phyloP scores from a whole-genome alignment of 2,329 filamentous ascomycete species.

The Monosporascus sp. region DNA sequence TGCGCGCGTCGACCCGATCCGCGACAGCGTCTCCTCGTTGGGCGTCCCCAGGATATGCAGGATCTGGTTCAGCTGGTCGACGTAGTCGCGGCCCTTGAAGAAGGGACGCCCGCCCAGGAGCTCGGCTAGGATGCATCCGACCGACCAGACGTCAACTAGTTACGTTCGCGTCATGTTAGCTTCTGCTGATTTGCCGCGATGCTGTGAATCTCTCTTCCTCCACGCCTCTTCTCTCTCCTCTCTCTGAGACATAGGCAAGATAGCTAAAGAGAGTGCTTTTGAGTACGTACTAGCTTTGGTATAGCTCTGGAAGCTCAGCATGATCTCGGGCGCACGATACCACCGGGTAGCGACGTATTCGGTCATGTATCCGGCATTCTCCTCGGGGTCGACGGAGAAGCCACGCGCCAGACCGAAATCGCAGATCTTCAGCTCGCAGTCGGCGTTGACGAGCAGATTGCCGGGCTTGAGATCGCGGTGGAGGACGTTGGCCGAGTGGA shows the following conservation, averaged over 20 bases:
- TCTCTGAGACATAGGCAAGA: slow-evolving; percentile 2
- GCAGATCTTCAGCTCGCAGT: slow-evolving; percentile 98
- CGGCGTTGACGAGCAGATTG: slow-evolving; percentile 94
- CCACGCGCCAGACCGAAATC: slow-evolving; percentile 96
- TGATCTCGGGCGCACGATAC: slow-evolving; percentile 94
- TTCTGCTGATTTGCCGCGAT: neutral
- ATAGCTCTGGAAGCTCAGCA: slow-evolving; percentile 99
- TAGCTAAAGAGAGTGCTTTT: neutral
- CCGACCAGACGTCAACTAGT: slow-evolving; percentile 96
- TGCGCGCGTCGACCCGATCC: slow-evolving; percentile 90
- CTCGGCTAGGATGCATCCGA: slow-evolving; percentile 95
- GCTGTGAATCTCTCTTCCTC: no score
- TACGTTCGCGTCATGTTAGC: slow-evolving; percentile 3
- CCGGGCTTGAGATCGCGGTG: slow-evolving; percentile 97
- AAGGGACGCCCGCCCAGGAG: slow-evolving; percentile 93
- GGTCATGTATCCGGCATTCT: slow-evolving; percentile 99
- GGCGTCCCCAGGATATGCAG: slow-evolving; percentile 96
- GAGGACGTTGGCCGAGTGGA: slow-evolving; percentile 95
- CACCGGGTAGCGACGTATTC: slow-evolving; percentile 98
- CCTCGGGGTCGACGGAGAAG: slow-evolving; percentile 94
- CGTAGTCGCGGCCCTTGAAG: slow-evolving; percentile 98
- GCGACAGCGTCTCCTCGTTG: slow-evolving; percentile 86
- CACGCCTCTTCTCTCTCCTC: no score
- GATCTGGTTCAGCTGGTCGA: slow-evolving; percentile 99
- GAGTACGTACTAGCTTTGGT: slow-evolving; percentile 95